Base-by-base conservation (phyloP, 2,329 filamentous ascomycete species). In the Pseudogymnoascus sp. region DNA sequence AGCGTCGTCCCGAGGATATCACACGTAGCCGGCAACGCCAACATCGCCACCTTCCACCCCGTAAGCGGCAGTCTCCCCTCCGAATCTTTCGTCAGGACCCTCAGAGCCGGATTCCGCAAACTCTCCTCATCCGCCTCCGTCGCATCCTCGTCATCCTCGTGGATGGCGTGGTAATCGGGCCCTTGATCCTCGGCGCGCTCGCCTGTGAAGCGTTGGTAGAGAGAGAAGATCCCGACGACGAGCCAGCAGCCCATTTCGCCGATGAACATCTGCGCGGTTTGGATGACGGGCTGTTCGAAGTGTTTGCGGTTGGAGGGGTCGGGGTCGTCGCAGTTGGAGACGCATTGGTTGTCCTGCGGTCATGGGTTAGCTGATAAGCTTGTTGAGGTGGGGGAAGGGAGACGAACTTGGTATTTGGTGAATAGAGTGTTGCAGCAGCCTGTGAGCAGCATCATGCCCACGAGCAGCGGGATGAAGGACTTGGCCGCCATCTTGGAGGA, bases 261-360 rank as follows among this genome's bases (percentile, higher is more conserved):
- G 66, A 97, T 83, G 75, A 99, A 99, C 95, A 99, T 99, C 76
- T 97, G 95, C 1, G 91, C 86, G 67, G 95, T 97, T 75, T 99
- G 95, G 62, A 97, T 86, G 61, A 99, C 93, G 16, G 95, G 95
- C 74, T 97, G 93, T 75, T 97, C 91, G 77, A 99, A 97, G 69
- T 84, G 83, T 66, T 84, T 79, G 62, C 85, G 88, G 68, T 88
- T 84, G 64, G 81, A 82, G 8, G 85, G 84, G 70, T 91, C 79
- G 21, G 84, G 80, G 65, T 85, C 82, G 70, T 91, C 86, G 80
- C 95, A 99, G 79, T 97, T 86, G 68, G 89, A 84, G 42, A 97
- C 90, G 78, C 95, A 99, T 87, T 97, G 91, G 81, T 96, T 96
- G 75, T 99, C 95, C 90, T 92, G 43, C 18, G 56, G n/a, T 21